Conservation (phyloP, 1,139 yeast genomes). For the Diutina scorzettiae region DNA sequence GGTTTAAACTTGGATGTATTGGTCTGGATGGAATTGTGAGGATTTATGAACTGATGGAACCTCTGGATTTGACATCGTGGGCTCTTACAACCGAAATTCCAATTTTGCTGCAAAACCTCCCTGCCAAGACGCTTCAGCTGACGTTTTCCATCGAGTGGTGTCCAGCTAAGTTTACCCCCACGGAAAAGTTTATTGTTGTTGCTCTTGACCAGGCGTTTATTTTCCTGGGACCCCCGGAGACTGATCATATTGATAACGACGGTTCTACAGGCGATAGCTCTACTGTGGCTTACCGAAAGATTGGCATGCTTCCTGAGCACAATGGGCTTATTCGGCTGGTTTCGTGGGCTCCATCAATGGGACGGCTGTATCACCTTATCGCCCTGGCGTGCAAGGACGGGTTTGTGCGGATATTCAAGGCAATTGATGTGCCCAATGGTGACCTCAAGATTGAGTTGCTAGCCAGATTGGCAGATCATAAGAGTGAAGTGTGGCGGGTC, state of each 20-base stretch:
- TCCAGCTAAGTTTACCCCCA: conserved; percentile 63
- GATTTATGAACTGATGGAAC: conserved; percentile 81
- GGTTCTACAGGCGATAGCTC: conserved; percentile 6
- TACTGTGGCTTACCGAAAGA: conserved; percentile 15
- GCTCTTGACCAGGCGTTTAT: conserved; percentile 83
- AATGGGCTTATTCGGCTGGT: conserved; percentile 79
- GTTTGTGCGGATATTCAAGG: conserved; percentile 70
- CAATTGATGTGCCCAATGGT: conserved; percentile 17
- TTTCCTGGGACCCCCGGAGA: conserved; percentile 25
- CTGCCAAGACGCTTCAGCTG: conserved; percentile 75
- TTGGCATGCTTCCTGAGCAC: conserved; percentile 56
- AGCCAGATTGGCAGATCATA: conserved; percentile 52
- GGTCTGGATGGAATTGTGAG: conserved; percentile 86
- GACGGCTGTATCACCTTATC: conserved; percentile 72
- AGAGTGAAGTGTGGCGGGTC: conserved; percentile 91
- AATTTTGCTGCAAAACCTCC: conserved; percentile 44
- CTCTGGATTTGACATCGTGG: conserved; percentile 79
- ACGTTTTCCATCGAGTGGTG: conserved; percentile 91
- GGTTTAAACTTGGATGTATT: conserved; percentile 73
- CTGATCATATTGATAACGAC: conserved; percentile 13
- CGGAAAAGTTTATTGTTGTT: conserved; percentile 73
- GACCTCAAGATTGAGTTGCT: conserved; percentile 25
- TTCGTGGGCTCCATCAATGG: conserved; percentile 97
- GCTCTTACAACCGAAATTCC: conserved; percentile 59
- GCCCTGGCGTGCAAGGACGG: conserved; percentile 98